Base-by-base conservation (phyloP, 495 filamentous ascomycete species). In the Hypomontagnella monticulosa region DNA sequence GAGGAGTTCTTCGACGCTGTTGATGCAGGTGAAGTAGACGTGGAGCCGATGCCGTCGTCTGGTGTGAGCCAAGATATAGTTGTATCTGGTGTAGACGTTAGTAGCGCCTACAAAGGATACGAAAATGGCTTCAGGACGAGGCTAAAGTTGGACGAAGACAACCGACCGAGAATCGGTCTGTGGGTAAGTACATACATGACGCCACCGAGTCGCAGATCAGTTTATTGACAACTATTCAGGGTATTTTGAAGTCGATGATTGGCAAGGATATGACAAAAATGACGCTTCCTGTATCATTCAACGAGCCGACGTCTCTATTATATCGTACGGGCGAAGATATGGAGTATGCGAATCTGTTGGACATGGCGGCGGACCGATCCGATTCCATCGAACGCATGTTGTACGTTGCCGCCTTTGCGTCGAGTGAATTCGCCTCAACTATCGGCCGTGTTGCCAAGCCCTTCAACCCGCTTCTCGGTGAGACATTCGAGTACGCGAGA, bases 201-300 rank as follows among this genome's bases (percentile, higher is more conserved):
- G 1, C 12, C 4, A 8, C 56, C 7, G 14, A 38, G 18, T 42
- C 30, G 36, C 8, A 30, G 18, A 2, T 51, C 19, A 51, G 50
- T 19, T 19, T 67, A 68, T 32, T 71, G 5, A 67, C 38, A 60
- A 30, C 37, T 14, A 16, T n/a, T 52, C 61, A 98, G 94, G 89
- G 90, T 57, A 97, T 99, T 63, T 78, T 99, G 47, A 98, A 98
- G 81, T 99, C 95, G 38, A 99, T 99, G 95, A 97, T 99, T 70
- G 95, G 95, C 56, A 99, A 98, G 75, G 95, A 99, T 73, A 98
- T 99, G 95, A 99, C 95, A 15, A 97, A 93, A 80, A 98, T 99
- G 95, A 99, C 95, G 2, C 83, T 99, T 4, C 95, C 95, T 0
- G 95, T 99, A 4, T 97, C 95, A 9, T 99, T 99, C 81, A 99